Conservation (phyloP, 176 grass and related monocot species). For the Hyparrhenia diplandra region DNA sequence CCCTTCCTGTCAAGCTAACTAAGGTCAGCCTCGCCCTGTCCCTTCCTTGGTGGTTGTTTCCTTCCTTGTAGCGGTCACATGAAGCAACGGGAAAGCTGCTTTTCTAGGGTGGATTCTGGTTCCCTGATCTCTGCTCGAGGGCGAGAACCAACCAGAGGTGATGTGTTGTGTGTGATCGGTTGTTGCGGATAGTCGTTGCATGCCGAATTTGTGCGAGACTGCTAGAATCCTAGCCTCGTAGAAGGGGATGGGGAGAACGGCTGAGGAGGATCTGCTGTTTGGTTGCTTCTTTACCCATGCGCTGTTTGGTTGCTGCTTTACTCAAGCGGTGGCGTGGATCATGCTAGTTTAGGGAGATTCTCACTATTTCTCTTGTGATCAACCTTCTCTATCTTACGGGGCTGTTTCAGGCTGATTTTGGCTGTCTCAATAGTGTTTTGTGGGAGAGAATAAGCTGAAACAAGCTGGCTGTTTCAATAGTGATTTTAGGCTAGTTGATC, state of each 20-base stretch:
- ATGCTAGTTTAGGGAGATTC: not conserved
- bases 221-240: not conserved
- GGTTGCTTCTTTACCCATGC: not conserved
- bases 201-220: not conserved
- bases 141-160: not conserved
- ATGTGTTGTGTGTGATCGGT: not conserved
- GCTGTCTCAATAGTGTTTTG: too few species aligned
- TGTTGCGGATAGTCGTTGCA: not conserved
- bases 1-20: not conserved
- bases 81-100: not conserved
- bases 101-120: not conserved
- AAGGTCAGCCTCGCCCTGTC: constrained; percentile 8
- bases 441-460: too few species aligned
- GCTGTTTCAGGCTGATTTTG: too few species aligned
- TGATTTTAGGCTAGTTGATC: not conserved
- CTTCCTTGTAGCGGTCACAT: not conserved
- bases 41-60: not conserved
- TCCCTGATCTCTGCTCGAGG: not conserved
- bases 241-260: not conserved
- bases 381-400: not conserved
- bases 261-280: not conserved
- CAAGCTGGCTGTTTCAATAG: too few species aligned
- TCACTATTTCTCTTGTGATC: not conserved
- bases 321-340: not conserved
- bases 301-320: not conserved